Percentiles rank a stretch among this genome's conserved stretches.
These are phyloP conservation scores for Pleurotus tuber-regium DNA, from an alignment of 768 basidiomycete species.

Conservation along the genomic window DNA sequence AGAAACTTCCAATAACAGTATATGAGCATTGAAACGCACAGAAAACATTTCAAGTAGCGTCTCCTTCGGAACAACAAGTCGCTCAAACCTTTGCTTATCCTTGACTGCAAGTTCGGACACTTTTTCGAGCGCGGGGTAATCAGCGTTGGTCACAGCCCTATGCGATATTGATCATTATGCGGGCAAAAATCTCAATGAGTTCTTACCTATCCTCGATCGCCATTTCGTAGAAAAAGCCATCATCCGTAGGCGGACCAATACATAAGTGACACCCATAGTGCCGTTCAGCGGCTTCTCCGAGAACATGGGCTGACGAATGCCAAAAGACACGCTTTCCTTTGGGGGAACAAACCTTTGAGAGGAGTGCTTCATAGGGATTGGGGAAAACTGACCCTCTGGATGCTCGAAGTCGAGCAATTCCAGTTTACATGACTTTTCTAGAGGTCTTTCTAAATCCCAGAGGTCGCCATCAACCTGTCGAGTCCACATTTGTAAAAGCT, in stretches of 20 bases:
- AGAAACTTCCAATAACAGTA: neutral
- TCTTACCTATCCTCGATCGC: slow-evolving; percentile 72
- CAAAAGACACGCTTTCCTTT: slow-evolving; percentile 96
- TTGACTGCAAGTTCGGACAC: slow-evolving; percentile 85
- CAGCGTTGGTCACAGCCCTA: slow-evolving; percentile 74
- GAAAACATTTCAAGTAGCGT: slow-evolving; percentile 95
- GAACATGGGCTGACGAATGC: slow-evolving; percentile 98
- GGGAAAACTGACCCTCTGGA: slow-evolving; percentile 60
- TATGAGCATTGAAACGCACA: slow-evolving; percentile 55
- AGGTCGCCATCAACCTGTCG: slow-evolving; percentile 76
- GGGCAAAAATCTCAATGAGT: too few species aligned
- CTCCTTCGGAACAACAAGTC: slow-evolving; percentile 91
- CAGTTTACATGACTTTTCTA: slow-evolving; percentile 81
- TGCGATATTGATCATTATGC: slow-evolving; percentile 6
- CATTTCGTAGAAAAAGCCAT: slow-evolving; percentile 99
- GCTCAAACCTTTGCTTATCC: slow-evolving; percentile 97
- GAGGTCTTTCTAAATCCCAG: slow-evolving; percentile 94
- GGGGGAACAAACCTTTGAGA: neutral
- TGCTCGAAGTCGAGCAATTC: slow-evolving; percentile 92
- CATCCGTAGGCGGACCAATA: slow-evolving; percentile 94
- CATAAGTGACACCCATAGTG: slow-evolving; percentile 98
- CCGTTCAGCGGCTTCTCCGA: slow-evolving; percentile 94
- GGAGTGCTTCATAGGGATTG: neutral
- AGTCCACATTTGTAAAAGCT: neutral
- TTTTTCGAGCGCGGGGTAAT: slow-evolving; percentile 90